These are phyloP conservation scores for Mycena maculata DNA, from an alignment of 768 basidiomycete genomes.

Conservation along the genomic window DNA sequence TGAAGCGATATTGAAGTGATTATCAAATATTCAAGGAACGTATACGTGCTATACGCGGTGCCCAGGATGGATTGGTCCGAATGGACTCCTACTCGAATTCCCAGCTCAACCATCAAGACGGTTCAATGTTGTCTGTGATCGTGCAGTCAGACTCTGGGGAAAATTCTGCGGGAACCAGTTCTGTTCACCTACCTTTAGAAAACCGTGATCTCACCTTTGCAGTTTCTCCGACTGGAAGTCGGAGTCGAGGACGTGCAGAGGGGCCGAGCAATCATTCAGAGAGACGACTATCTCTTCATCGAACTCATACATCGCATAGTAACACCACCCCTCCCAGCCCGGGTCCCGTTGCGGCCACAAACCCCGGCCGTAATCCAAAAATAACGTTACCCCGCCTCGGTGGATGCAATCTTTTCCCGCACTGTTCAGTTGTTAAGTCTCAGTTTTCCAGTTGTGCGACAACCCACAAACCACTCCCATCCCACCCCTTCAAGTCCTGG, in stretches of 20 bases:
- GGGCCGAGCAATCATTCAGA: constrained; percentile 6
- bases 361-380: constrained; percentile 18
- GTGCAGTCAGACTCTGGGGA: constrained; percentile 31
- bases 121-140: constrained; percentile 31
- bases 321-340: constrained; percentile 15
- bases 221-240: background rate
- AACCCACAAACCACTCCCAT: constrained; percentile 23
- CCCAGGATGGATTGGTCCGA: constrained; percentile 20
- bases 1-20: constrained; percentile 58
- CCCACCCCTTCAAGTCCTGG: constrained; percentile 20
- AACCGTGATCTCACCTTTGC: constrained; percentile 13
- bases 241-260: background rate
- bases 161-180: constrained; percentile 23
- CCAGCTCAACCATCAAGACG: constrained; percentile 8
- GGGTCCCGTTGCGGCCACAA: constrained; percentile 14
- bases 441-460: constrained; percentile 21
- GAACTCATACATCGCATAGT: constrained; percentile 10
- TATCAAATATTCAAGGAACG: constrained; percentile 55
- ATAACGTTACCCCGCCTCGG: constrained; percentile 27
- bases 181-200: constrained; percentile 24
- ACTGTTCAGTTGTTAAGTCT: background rate
- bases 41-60: constrained; percentile 28
- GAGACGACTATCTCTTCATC: background rate
- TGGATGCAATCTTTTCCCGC: background rate
- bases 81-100: constrained; percentile 29